Percentiles rank a stretch among this genome's conserved stretches.
phyloP scores from a whole-genome alignment of 768 basidiomycete genomes.

The Sistotremastrum suecicum region DNA sequence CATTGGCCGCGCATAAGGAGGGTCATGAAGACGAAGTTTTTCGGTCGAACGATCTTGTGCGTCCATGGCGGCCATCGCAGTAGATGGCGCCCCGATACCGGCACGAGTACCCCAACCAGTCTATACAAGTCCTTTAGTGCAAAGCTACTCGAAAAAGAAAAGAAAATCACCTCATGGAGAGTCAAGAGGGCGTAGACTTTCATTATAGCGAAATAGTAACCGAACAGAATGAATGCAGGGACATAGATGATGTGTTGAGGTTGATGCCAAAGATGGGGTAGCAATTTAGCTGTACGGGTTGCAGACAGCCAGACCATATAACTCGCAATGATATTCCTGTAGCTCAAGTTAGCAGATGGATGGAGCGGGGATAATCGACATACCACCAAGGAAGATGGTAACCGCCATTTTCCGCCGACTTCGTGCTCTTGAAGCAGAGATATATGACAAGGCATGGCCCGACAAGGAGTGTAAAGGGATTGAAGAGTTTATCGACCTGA shows the following conservation, averaged over 20 bases:
- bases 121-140: slow-evolving; percentile 19
- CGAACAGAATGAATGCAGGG: slow-evolving; percentile 79
- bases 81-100: slow-evolving; percentile 74
- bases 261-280: slow-evolving; percentile 68
- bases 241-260: slow-evolving; percentile 70
- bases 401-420: slow-evolving; percentile 48
- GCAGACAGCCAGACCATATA: slow-evolving; percentile 4
- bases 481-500: slow-evolving; percentile 74
- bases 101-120: slow-evolving; percentile 95
- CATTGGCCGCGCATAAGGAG: too few relatives aligned
- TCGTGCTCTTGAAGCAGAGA: slow-evolving; percentile 68
- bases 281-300: slow-evolving; percentile 60
- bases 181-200: slow-evolving; percentile 85
- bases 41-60: slow-evolving; percentile 4
- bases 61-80: slow-evolving; percentile 59
- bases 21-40: too few relatives aligned
- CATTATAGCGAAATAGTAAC: slow-evolving; percentile 93
- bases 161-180: slow-evolving; percentile 57
- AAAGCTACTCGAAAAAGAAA: neutral
- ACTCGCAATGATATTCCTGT: slow-evolving; percentile 4
- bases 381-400: slow-evolving; percentile 78
- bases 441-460: slow-evolving; percentile 70
- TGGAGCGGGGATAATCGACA: slow-evolving; percentile 12
- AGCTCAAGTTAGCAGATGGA: neutral
- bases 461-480: slow-evolving; percentile 73